phyloP scores from a whole-genome alignment of 2,329 filamentous ascomycete species.

The Colletotrichum tropicale region DNA sequence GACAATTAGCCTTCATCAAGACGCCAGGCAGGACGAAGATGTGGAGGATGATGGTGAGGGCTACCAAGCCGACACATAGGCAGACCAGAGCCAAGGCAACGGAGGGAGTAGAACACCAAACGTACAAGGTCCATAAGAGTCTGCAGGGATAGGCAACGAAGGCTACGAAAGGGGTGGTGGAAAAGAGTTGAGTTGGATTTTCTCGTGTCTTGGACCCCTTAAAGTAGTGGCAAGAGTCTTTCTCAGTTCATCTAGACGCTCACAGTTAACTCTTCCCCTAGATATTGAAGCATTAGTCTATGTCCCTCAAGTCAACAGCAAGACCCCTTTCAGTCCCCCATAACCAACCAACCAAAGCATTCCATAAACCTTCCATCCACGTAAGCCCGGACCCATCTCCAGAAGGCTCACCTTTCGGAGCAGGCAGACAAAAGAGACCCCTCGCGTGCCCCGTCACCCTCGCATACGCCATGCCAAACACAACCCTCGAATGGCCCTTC shows the following conservation, averaged over 20 bases:
- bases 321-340: neutral
- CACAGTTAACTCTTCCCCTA: too few species aligned
- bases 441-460: neutral
- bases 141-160: neutral
- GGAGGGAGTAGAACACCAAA: neutral
- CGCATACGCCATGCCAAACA: neutral
- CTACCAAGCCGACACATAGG: neutral
- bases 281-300: neutral
- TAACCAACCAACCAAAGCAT: neutral
- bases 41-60: neutral
- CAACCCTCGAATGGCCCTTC: neutral
- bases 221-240: neutral
- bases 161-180: neutral
- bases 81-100: neutral
- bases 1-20: neutral
- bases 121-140: accelerated
- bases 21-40: neutral
- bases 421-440: neutral
- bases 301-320: neutral
- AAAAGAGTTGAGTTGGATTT: neutral
- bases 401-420: neutral
- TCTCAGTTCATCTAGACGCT: neutral
- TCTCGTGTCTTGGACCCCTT: neutral
- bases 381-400: neutral
- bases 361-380: neutral